These are phyloP conservation scores for Wickerhamomyces alni DNA, from an alignment of 805 yeast genomes.

Conservation along the genomic window DNA sequence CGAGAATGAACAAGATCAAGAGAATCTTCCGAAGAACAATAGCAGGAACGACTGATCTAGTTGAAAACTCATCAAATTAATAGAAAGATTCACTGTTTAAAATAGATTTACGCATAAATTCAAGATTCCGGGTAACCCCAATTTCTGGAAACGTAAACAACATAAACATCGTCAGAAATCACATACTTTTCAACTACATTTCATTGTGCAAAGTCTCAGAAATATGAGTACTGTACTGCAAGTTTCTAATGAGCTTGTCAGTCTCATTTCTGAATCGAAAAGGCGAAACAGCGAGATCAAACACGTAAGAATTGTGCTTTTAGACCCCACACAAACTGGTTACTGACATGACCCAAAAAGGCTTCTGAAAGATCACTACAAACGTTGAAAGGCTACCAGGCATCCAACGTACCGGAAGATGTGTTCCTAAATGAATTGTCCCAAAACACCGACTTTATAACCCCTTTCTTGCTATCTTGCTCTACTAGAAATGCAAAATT, in stretches of 20 bases:
- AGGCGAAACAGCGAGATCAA: conserved; percentile 66
- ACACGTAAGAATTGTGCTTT: conserved; percentile 37
- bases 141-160: background rate
- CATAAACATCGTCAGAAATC: too few species aligned
- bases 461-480: conserved; percentile 71
- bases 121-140: background rate
- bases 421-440: conserved; percentile 30
- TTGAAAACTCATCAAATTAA: too few species aligned
- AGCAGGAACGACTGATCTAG: too few species aligned
- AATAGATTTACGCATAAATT: too few species aligned
- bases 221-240: conserved; percentile 41
- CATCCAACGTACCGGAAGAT: conserved; percentile 22
- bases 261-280: conserved; percentile 61
- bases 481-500: conserved; percentile 70
- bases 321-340: too few species aligned
- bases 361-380: conserved; percentile 46
- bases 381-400: conserved; percentile 31
- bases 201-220: background rate
- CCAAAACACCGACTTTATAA: conserved; percentile 46
- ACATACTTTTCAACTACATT: background rate
- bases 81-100: too few species aligned
- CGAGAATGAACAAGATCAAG: background rate
- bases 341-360: conserved; percentile 7
- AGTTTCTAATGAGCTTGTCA: conserved; percentile 51
- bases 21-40: too few species aligned